Evolutionary conservation across 2,329 filamentous ascomycete genomes (phyloP).

Genomic region (Atkinsonella texensis): DNA sequence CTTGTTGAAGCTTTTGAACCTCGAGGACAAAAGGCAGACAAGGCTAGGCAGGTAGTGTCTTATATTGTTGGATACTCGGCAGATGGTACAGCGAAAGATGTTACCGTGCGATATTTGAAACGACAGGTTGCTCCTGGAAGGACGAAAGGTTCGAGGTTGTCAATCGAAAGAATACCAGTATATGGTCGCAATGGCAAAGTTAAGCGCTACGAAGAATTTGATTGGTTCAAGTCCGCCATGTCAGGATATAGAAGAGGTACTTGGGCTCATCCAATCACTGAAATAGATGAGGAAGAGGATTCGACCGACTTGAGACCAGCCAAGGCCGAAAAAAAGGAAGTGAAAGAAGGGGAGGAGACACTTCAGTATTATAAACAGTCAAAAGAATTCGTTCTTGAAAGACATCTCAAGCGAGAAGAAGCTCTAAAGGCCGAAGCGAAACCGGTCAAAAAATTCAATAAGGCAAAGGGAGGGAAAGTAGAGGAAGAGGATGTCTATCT

Average conservation of each 20-base stretch:
- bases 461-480: constrained; percentile 59
- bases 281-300: constrained; percentile 71
- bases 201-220: constrained; percentile 61
- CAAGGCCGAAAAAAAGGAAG: constrained; percentile 59
- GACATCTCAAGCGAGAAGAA: constrained; percentile 86
- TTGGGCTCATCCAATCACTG: constrained; percentile 43
- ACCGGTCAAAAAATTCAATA: constrained; percentile 64
- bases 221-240: constrained; percentile 83
- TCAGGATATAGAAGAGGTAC: constrained; percentile 50
- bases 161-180: constrained; percentile 67
- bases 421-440: constrained; percentile 59
- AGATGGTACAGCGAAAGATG: constrained; percentile 86
- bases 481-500: constrained; percentile 72
- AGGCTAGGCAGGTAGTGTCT: constrained; percentile 76
- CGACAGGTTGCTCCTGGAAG: constrained; percentile 73
- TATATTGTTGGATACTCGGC: constrained; percentile 75
- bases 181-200: constrained; percentile 69
- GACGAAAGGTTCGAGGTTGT: constrained; percentile 74
- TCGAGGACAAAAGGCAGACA: constrained; percentile 70
- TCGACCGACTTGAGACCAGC: constrained; percentile 61
- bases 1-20: constrained; percentile 68
- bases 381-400: constrained; percentile 69
- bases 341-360: constrained; percentile 66
- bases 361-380: constrained; percentile 82
- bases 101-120: constrained; percentile 83